A percentile compares a stretch with the other conserved stretches of the same genome.
Evolutionary conservation across 2,329 filamentous ascomycete species (phyloP).

Genomic region (Scedosporium dehoogii): DNA sequence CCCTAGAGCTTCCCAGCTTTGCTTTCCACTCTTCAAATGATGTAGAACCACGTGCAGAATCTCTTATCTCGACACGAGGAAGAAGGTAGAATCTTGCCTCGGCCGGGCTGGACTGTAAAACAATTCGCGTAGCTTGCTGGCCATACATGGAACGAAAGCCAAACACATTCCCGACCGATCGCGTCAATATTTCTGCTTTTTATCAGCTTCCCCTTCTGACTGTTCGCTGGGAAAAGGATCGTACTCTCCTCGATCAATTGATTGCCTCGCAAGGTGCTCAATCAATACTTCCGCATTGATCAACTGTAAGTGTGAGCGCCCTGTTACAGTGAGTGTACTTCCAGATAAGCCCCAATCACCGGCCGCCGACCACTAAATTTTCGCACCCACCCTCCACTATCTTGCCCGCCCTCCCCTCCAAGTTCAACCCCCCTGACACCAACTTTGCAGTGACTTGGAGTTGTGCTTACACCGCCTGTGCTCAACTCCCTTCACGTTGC

Average conservation of each 20-base stretch:
- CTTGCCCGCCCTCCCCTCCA: not conserved
- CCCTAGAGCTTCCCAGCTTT: not conserved
- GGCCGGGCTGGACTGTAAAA: not conserved
- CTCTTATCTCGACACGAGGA: not conserved
- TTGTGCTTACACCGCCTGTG: not conserved
- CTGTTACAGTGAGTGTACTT: too few relatives aligned
- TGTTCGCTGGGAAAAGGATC: not conserved
- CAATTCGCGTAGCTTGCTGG: not conserved
- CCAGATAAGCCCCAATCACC: not conserved
- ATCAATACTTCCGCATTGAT: too few relatives aligned
- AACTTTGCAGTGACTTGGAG: not conserved
- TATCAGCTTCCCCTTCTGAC: not conserved
- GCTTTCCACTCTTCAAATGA: not conserved
- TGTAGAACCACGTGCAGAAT: not conserved
- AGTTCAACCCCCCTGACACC: not conserved
- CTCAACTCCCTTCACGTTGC: not conserved
- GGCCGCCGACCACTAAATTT: not conserved
- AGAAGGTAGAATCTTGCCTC: not conserved
- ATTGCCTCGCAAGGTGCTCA: not conserved
- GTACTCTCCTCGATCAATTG: not conserved
- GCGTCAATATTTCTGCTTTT: not conserved
- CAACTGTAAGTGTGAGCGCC: too few relatives aligned
- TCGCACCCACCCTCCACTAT: not conserved
- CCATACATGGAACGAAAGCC: not conserved
- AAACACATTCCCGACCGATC: not conserved